A percentile compares a stretch with the other conserved stretches of the same genome.
These are phyloP conservation scores for Geosiphon pyriformis DNA, from an alignment of 192 early-diverging fungal species.

Conservation along the genomic window DNA sequence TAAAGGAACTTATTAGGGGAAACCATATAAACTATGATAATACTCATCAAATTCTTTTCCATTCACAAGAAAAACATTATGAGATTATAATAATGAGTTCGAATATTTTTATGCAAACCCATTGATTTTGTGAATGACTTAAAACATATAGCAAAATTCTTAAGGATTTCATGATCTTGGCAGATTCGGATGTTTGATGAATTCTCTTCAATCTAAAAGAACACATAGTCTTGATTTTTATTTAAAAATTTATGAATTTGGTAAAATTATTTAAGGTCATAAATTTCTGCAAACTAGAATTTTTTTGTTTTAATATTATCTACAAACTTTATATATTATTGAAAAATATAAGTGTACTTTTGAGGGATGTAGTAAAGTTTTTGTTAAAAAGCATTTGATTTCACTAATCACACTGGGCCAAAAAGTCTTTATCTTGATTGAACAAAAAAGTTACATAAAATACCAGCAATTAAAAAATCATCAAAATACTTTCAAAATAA, in stretches of 20 bases:
- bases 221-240: too few species aligned
- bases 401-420: too few species aligned
- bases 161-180: slow-evolving; percentile 7
- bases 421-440: too few species aligned
- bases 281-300: neutral
- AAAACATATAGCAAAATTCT: neutral
- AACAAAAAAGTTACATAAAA: too few species aligned
- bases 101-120: neutral
- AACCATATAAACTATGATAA: slow-evolving; percentile 4
- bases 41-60: slow-evolving; percentile 20
- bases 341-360: slow-evolving; percentile 4
- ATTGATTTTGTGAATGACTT: neutral
- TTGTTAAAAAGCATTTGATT: too few species aligned
- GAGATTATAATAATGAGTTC: slow-evolving; percentile 5
- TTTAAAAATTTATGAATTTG: neutral
- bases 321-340: slow-evolving; percentile 3
- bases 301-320: neutral
- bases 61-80: slow-evolving; percentile 14
- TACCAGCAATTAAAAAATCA: too few species aligned
- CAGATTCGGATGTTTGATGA: neutral
- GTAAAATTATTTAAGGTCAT: neutral
- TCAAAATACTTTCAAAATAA: too few species aligned
- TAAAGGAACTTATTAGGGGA: neutral
- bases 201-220: neutral
- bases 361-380: slow-evolving; percentile 8